Evolutionary conservation across 805 yeast species (phyloP).

Genomic region (Maudiozyma turicensis): DNA sequence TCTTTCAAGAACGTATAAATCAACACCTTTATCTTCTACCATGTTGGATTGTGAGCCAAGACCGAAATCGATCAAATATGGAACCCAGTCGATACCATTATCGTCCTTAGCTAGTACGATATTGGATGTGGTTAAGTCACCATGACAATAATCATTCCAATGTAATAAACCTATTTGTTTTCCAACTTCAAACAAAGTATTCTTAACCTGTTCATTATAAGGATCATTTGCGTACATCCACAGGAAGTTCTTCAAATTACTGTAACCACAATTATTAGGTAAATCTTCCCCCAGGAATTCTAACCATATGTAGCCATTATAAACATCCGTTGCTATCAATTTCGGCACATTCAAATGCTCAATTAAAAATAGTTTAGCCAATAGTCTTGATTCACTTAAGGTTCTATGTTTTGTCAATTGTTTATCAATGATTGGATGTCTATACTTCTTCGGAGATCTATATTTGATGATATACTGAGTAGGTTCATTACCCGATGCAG

Average conservation of each 20-base stretch:
- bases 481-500: constrained; percentile 11
- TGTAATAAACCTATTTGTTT: constrained; percentile 62
- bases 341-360: constrained; percentile 59
- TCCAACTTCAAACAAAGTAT: constrained; percentile 50
- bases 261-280: constrained; percentile 38
- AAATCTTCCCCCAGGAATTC: constrained; percentile 56
- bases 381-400: constrained; percentile 68
- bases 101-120: constrained; percentile 41
- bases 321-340: constrained; percentile 64
- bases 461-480: constrained; percentile 58
- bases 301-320: constrained; percentile 83
- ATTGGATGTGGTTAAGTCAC: constrained; percentile 89
- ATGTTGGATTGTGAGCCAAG: constrained; percentile 65
- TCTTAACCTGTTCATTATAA: constrained; percentile 32
- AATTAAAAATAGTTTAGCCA: constrained; percentile 42
- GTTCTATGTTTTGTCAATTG: constrained; percentile 74
- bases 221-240: constrained; percentile 45
- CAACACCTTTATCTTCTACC: constrained; percentile 95
- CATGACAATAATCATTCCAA: constrained; percentile 72
- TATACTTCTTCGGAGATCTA: constrained; percentile 82
- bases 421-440: constrained; percentile 76
- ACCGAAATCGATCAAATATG: constrained; percentile 84
- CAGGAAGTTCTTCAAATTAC: constrained; percentile 63
- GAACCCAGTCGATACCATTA: constrained; percentile 26
- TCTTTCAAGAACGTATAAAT: constrained; percentile 84